These are phyloP conservation scores for Claviceps sp. DNA, from an alignment of 2,329 filamentous ascomycete species.

Conservation along the genomic window DNA sequence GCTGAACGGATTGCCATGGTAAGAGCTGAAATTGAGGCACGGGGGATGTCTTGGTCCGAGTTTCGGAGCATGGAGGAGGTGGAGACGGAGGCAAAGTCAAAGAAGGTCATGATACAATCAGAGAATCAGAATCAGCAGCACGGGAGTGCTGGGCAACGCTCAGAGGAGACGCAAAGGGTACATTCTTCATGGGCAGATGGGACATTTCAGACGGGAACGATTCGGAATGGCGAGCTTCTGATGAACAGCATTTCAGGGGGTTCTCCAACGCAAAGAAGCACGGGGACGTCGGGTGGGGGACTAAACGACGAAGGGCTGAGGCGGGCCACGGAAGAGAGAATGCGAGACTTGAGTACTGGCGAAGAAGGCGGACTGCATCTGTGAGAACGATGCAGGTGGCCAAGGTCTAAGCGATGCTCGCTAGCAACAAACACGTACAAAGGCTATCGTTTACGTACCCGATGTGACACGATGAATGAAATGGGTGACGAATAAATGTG, in stretches of 20 bases:
- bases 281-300: slow-evolving; percentile 25
- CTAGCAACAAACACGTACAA: neutral
- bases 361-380: slow-evolving; percentile 49
- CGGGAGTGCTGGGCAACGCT: neutral
- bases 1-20: slow-evolving; percentile 50
- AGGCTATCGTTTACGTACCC: neutral
- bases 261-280: slow-evolving; percentile 8
- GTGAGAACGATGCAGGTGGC: slow-evolving; percentile 15
- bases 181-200: slow-evolving; percentile 46
- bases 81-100: slow-evolving; percentile 17
- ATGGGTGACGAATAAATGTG: too few species aligned
- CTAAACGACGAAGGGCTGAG: slow-evolving; percentile 47
- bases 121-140: slow-evolving; percentile 1
- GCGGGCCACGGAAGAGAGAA: slow-evolving; percentile 38
- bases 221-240: slow-evolving; percentile 36
- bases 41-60: slow-evolving; percentile 44
- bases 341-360: slow-evolving; percentile 29
- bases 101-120: slow-evolving; percentile 4
- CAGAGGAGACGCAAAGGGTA: slow-evolving; percentile 1
- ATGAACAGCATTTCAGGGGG: slow-evolving; percentile 22
- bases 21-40: slow-evolving; percentile 46
- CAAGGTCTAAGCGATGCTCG: neutral
- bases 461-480: too few species aligned
- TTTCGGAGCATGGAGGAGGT: slow-evolving; percentile 35
- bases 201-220: slow-evolving; percentile 47